These are phyloP conservation scores for Colletotrichum cereale DNA, from an alignment of 2,329 filamentous ascomycete genomes.

Conservation along the genomic window DNA sequence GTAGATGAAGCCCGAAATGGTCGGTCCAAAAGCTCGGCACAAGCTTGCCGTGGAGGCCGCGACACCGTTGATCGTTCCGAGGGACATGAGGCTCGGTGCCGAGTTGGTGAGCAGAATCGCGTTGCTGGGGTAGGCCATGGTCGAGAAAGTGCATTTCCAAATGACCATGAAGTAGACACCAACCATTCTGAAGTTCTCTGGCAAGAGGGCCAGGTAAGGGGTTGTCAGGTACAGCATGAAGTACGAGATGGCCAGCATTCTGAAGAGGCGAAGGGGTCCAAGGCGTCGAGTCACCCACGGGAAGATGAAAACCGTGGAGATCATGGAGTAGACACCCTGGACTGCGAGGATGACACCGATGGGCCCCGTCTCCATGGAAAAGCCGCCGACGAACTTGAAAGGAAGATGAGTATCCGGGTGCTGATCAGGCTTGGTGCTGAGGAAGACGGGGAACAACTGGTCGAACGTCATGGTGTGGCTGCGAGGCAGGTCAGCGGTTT, in stretches of 20 bases:
- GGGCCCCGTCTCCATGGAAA: conserved; percentile 83
- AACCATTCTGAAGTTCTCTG: conserved; percentile 75
- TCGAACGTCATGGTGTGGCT: conserved; percentile 98
- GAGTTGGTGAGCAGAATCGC: conserved; percentile 91
- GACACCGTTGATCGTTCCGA: conserved; percentile 93
- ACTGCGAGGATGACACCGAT: conserved; percentile 91
- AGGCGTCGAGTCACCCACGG: conserved; percentile 80
- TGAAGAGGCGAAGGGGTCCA: conserved; percentile 85
- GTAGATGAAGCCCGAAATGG: conserved; percentile 87
- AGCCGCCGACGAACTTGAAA: conserved; percentile 90
- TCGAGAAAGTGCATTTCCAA: conserved; percentile 94
- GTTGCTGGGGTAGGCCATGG: conserved; percentile 90
- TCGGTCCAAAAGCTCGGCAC: conserved; percentile 89
- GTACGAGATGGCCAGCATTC: conserved; percentile 84
- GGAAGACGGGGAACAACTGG: conserved; percentile 90
- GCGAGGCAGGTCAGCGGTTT: conserved; percentile 42
- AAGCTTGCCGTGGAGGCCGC: conserved; percentile 92
- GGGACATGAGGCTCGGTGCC: conserved; percentile 83
- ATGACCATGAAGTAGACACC: conserved; percentile 84
- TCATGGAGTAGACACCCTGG: conserved; percentile 90
- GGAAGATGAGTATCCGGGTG: conserved; percentile 67
- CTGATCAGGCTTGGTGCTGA: conserved; percentile 74
- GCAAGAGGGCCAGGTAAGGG: conserved; percentile 90
- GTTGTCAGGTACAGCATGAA: conserved; percentile 89
- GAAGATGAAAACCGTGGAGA: conserved; percentile 87